phyloP scores from a whole-genome alignment of 257 asterid species.

The Penstemon newberryi region DNA sequence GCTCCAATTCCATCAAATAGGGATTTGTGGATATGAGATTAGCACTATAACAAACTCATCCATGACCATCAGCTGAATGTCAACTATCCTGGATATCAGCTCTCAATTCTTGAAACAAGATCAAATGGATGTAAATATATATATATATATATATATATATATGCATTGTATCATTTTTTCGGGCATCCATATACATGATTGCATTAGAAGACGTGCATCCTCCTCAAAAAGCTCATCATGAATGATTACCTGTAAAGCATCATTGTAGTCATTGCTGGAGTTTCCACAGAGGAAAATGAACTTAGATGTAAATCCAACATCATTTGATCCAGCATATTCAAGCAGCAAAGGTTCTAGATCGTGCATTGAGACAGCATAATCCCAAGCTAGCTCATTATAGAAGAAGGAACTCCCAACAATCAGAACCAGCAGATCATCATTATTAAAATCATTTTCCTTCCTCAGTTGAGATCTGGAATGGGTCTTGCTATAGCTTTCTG shows the following conservation, averaged over 20 bases:
- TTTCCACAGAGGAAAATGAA: conserved; percentile 82
- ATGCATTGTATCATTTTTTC: neutral
- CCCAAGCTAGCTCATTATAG: conserved; percentile 76
- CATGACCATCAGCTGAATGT: conserved; percentile 19
- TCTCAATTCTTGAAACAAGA: conserved; percentile 10
- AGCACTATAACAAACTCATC: conserved; percentile 14
- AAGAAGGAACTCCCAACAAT: conserved; percentile 88
- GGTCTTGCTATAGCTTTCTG: conserved; percentile 73
- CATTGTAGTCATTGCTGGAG: conserved; percentile 68
- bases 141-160: neutral
- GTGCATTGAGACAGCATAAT: conserved; percentile 72
- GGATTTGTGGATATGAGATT: conserved; percentile 2
- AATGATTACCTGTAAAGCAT: conserved; percentile 72
- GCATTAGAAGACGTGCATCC: conserved; percentile 14
- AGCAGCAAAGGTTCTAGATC: conserved; percentile 76
- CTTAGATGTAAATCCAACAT: conserved; percentile 52
- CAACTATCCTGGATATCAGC: conserved; percentile 12
- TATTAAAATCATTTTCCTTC: conserved; percentile 66
- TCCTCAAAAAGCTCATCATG: conserved; percentile 6
- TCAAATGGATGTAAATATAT: conserved; percentile 5
- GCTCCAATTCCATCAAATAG: conserved; percentile 8
- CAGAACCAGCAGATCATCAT: conserved; percentile 75
- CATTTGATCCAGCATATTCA: conserved; percentile 62
- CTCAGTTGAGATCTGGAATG: conserved; percentile 78
- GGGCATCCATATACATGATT: conserved; percentile 4